Percentiles rank a stretch among this genome's conserved stretches.
phyloP scores from a whole-genome alignment of 495 filamentous ascomycete species.

The Haplographium delicatum region DNA sequence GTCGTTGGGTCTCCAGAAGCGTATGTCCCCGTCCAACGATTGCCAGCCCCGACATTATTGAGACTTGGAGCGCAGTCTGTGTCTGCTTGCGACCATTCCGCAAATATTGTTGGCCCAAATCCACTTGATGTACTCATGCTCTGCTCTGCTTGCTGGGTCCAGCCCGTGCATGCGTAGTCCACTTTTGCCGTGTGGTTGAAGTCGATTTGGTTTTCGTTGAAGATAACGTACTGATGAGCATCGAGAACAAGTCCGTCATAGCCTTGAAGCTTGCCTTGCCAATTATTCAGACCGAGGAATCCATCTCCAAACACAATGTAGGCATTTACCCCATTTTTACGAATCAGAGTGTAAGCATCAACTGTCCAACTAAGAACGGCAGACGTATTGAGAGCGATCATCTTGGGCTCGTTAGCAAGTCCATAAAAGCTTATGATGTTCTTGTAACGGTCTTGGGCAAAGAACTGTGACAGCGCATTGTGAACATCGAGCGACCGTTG shows the following conservation, averaged over 20 bases:
- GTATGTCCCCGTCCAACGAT: constrained; percentile 82
- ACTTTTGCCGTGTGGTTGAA: constrained; percentile 71
- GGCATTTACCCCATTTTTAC: constrained; percentile 62
- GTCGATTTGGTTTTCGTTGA: constrained; percentile 70
- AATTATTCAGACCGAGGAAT: constrained; percentile 73
- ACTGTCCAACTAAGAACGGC: constrained; percentile 67
- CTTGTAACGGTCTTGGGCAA: constrained; percentile 77
- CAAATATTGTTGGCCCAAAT: constrained; percentile 94
- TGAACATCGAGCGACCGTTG: constrained; percentile 79
- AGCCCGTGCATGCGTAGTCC: constrained; percentile 77
- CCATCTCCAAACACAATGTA: constrained; percentile 76
- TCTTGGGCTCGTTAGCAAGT: constrained; percentile 80
- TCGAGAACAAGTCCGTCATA: constrained; percentile 66
- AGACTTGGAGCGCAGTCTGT: constrained; percentile 88
- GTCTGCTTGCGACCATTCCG: constrained; percentile 97
- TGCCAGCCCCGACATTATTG: constrained; percentile 85
- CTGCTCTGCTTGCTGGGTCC: constrained; percentile 69
- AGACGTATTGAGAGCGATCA: constrained; percentile 55
- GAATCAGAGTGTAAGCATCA: constrained; percentile 57
- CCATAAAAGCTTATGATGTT: constrained; percentile 83
- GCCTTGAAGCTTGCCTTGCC: constrained; percentile 62
- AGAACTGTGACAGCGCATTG: constrained; percentile 74
- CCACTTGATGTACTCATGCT: constrained; percentile 69
- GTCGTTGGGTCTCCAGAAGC: constrained; percentile 49
- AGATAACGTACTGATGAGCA: constrained; percentile 91